phyloP scores from a whole-genome alignment of 2,329 filamentous ascomycete genomes.

The Tolypocladium inflatum region DNA sequence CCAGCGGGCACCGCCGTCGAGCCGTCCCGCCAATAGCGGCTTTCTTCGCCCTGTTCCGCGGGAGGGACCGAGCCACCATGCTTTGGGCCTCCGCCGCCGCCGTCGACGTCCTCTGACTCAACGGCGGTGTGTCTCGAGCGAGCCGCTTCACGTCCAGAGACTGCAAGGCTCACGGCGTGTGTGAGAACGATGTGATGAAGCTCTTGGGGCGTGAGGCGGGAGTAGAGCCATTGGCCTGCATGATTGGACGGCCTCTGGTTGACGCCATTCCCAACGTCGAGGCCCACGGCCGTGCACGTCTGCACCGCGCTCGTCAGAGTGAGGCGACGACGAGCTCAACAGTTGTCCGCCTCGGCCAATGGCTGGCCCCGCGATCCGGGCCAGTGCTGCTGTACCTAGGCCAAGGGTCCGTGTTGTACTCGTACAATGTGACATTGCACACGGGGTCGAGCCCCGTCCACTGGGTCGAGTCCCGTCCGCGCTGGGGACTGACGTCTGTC shows the following conservation, averaged over 20 bases:
- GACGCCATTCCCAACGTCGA: not conserved
- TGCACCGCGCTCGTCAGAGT: not conserved
- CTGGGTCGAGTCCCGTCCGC: too few relatives aligned
- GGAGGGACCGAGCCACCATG: not conserved
- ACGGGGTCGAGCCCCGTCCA: not conserved
- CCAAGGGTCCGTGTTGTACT: not conserved
- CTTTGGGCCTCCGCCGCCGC: not conserved
- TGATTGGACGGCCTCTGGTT: not conserved
- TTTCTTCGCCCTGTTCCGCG: not conserved
- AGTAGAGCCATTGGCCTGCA: not conserved
- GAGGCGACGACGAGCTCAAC: not conserved
- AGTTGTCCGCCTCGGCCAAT: not conserved
- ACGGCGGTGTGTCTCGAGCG: constrained; percentile 1
- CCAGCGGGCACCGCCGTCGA: not conserved
- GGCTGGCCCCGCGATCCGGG: not conserved
- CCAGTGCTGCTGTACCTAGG: not conserved
- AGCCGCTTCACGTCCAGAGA: not conserved
- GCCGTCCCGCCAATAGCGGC: not conserved
- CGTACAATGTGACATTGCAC: not conserved
- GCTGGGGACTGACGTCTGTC: too few relatives aligned
- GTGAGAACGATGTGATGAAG: not conserved
- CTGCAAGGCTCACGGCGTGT: not conserved
- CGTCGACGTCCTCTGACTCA: constrained; percentile 5
- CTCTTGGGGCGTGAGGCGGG: not conserved
- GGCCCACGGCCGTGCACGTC: not conserved